Conservation (phyloP, 176 grass and related monocot genomes). For the Aegilops sharonensis region DNA sequence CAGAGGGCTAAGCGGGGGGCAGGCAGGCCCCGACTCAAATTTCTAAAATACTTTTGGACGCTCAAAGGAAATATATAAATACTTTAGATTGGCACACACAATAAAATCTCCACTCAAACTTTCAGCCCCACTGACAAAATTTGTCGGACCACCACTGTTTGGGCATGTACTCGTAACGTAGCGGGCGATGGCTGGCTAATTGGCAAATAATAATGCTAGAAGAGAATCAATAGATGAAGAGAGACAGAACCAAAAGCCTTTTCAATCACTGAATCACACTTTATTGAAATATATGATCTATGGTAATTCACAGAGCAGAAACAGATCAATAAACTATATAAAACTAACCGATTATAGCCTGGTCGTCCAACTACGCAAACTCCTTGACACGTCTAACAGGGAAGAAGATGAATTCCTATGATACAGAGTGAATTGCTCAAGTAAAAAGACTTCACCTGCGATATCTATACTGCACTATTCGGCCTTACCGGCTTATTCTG, state of each 20-base stretch:
- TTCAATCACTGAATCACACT: too few species aligned
- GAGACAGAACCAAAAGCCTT: not conserved
- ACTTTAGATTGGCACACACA: not conserved
- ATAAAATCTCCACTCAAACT: not conserved
- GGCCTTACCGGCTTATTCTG: not conserved
- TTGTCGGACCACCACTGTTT: not conserved
- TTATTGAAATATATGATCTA: not conserved
- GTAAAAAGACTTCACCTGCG: conserved; percentile 18
- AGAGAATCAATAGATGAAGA: not conserved
- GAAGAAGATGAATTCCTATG: not conserved
- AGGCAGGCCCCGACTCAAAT: too few species aligned
- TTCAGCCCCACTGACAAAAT: too few species aligned
- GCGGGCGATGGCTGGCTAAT: not conserved
- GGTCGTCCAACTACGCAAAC: not conserved
- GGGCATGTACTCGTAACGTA: conserved; percentile 1
- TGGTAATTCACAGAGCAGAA: not conserved
- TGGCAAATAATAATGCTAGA: not conserved
- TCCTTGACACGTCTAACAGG: not conserved
- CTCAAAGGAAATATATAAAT: not conserved
- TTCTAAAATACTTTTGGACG: not conserved
- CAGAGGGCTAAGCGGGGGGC: too few species aligned
- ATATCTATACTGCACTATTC: conserved; percentile 14
- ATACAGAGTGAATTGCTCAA: not conserved
- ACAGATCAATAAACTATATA: not conserved
- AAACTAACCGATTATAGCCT: not conserved